Conservation (phyloP, 1,139 yeast species). For the Suhomyces chickasaworum region DNA sequence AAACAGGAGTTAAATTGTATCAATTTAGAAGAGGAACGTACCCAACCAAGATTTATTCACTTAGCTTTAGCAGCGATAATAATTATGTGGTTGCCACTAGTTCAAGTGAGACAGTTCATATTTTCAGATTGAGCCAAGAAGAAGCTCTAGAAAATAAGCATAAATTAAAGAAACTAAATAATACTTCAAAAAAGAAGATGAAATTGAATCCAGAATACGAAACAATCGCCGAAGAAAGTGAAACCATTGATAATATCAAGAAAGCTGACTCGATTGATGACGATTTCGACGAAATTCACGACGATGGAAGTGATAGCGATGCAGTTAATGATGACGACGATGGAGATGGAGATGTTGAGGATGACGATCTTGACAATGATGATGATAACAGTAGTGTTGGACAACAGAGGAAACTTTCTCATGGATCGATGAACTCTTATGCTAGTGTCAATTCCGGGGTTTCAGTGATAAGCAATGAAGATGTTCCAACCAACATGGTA, state of each 20-base stretch:
- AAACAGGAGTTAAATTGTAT: slow-evolving; percentile 76
- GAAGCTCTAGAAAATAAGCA: slow-evolving; percentile 52
- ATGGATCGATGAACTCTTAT: slow-evolving; percentile 42
- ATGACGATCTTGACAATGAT: slow-evolving; percentile 33
- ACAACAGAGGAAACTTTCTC: slow-evolving; percentile 43
- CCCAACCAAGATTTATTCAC: slow-evolving; percentile 83
- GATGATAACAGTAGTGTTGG: slow-evolving; percentile 27
- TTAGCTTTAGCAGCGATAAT: slow-evolving; percentile 78
- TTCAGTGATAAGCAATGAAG: slow-evolving; percentile 30
- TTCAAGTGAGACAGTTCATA: slow-evolving; percentile 91
- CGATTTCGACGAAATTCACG: slow-evolving; percentile 18
- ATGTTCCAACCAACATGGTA: slow-evolving; percentile 15
- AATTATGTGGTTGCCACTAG: slow-evolving; percentile 79
- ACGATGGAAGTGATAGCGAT: slow-evolving; percentile 35
- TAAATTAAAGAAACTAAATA: slow-evolving; percentile 28
- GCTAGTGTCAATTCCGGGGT: slow-evolving; percentile 38
- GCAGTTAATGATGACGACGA: slow-evolving; percentile 32
- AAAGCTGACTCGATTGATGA: slow-evolving; percentile 30
- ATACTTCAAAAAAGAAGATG: slow-evolving; percentile 16
- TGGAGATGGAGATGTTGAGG: slow-evolving; percentile 29
- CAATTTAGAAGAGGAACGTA: slow-evolving; percentile 95
- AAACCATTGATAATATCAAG: slow-evolving; percentile 24
- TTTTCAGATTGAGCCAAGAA: slow-evolving; percentile 71
- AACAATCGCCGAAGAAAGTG: slow-evolving; percentile 37
- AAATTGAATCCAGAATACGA: slow-evolving; percentile 24